phyloP scores from a whole-genome alignment of 257 asterid species.

The Agastache rugosa region DNA sequence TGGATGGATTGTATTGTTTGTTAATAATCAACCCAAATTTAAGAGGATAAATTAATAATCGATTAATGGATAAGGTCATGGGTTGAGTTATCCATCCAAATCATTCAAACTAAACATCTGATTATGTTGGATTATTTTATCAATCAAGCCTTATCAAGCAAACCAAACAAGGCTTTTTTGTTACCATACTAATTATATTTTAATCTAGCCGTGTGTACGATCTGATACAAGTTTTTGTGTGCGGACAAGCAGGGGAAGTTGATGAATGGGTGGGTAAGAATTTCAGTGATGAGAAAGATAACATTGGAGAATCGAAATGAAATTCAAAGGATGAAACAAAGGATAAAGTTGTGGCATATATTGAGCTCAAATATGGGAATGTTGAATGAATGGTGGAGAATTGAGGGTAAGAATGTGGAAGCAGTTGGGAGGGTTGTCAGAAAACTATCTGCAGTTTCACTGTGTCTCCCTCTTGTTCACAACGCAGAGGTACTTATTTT shows the following conservation, averaged over 20 bases:
- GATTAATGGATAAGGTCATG: too few relatives aligned
- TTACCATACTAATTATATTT: too few relatives aligned
- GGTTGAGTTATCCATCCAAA: too few relatives aligned
- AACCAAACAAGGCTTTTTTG: too few relatives aligned
- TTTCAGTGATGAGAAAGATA: slow-evolving; percentile 45
- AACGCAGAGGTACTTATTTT: slow-evolving; percentile 52
- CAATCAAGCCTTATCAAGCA: too few relatives aligned
- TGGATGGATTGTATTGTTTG: too few relatives aligned
- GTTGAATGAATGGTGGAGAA: slow-evolving; percentile 67
- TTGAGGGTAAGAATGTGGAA: slow-evolving; percentile 61
- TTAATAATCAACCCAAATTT: too few relatives aligned
- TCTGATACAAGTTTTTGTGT: too few relatives aligned
- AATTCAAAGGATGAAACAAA: slow-evolving; percentile 51
- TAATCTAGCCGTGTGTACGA: too few relatives aligned
- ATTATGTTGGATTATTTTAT: too few relatives aligned
- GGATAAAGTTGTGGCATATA: slow-evolving; percentile 44
- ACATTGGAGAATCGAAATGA: slow-evolving; percentile 47
- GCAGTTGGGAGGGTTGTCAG: slow-evolving; percentile 68
- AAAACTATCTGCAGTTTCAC: slow-evolving; percentile 68
- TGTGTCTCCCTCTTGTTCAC: slow-evolving; percentile 60
- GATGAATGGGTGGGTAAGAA: slow-evolving; percentile 57
- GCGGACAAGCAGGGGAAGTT: slow-evolving; percentile 52
- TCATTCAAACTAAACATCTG: too few relatives aligned
- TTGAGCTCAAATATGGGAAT: slow-evolving; percentile 50
- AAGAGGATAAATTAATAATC: too few relatives aligned